Percentiles rank a stretch among this genome's conserved stretches.
Conservation (phyloP, 2,329 filamentous ascomycete species). For the Aspergillus neotritici region DNA sequence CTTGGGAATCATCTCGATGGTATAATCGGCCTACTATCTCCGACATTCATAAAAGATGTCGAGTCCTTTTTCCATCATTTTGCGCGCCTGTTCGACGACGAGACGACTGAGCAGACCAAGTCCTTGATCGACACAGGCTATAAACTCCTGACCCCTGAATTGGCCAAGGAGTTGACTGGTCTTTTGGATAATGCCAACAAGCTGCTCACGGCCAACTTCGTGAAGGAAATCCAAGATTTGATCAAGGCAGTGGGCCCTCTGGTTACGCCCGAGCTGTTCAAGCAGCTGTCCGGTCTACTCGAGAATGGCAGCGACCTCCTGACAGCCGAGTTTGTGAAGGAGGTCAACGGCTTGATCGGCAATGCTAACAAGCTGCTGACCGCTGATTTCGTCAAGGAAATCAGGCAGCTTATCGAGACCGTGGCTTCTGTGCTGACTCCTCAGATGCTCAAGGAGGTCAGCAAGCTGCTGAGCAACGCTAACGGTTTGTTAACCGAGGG, state of each 20-base stretch:
- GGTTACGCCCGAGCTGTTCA: constrained; percentile 12
- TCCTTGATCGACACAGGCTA: constrained; percentile 21
- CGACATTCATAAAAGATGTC: constrained; percentile 25
- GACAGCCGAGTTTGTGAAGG: constrained; percentile 21
- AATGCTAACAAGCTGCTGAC: constrained; percentile 26
- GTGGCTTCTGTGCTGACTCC: constrained; percentile 23
- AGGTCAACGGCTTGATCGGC: constrained; percentile 26
- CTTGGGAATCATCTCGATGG: constrained; percentile 32
- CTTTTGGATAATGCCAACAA: constrained; percentile 15
- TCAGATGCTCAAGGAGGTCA: constrained; percentile 17
- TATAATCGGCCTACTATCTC: constrained; percentile 22
- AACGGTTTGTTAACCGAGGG: constrained; percentile 27
- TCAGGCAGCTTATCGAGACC: constrained; percentile 22
- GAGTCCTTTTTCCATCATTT: constrained; percentile 33
- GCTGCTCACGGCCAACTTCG: constrained; percentile 15
- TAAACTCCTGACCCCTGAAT: constrained; percentile 19
- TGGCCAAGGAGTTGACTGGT: constrained; percentile 21
- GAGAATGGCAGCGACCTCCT: constrained; percentile 17
- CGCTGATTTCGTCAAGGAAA: constrained; percentile 22
- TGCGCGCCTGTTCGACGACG: constrained; percentile 28
- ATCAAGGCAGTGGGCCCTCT: constrained; percentile 15
- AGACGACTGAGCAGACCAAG: constrained; percentile 28
- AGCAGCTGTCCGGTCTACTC: constrained; percentile 12
- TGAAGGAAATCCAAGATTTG: constrained; percentile 21
- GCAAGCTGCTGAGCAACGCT: constrained; percentile 19